Base-by-base conservation (phyloP, 192 early-diverging fungal genomes). In the Haplosporangium gracile region DNA sequence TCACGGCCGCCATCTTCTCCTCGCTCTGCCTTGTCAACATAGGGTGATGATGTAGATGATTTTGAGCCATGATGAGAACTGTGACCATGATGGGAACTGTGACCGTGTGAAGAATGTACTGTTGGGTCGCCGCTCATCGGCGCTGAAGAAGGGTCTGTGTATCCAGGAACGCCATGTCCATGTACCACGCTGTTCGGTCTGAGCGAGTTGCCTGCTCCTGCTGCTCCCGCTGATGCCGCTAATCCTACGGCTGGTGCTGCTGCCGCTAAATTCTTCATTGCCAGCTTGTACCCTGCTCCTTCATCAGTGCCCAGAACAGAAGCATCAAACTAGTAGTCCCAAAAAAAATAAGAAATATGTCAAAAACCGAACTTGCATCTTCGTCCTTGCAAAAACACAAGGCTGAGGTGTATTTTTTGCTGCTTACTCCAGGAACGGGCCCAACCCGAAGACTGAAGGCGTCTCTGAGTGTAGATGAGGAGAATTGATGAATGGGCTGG, bases 291-390 rank as follows among this genome's bases (percentile, higher is more conserved):
- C 26, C 39, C 53, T 1, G 42, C 42, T 49, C 80, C 83, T 26
- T 86, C 84, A 22, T 86, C 84, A 3, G 84, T 81, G 10, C 84
- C 84, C 29, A 86, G 70, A 39, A 86, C 84, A 26, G 84, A 81
- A 8, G 63, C 34, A 65, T 86, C 84, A 74, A 86, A 86, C 84
- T 86, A 51, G 70, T 42, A 42, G 34, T 34, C 36, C n/a, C 22
- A 45, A 0, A 38, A 70, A 26, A 45, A 65, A 32, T 8, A 65
- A 6, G 1, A 32, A 6, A 71, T 38, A 47, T 10, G n/a, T 49
- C 49, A 26, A 15, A 29, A 2, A 49, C 13, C 9, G 1, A 18
- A 11, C 15, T n/a, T 49, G n/a, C 39, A 32, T 18, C 43, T 9
- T 22, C 22, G 36, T 72, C 70, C 24, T 42, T 72, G 53, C 15